Percentiles rank a stretch among this genome's conserved stretches.
Conservation (phyloP, 108 stramenopile genomes). For the Nitzschia sp. region DNA sequence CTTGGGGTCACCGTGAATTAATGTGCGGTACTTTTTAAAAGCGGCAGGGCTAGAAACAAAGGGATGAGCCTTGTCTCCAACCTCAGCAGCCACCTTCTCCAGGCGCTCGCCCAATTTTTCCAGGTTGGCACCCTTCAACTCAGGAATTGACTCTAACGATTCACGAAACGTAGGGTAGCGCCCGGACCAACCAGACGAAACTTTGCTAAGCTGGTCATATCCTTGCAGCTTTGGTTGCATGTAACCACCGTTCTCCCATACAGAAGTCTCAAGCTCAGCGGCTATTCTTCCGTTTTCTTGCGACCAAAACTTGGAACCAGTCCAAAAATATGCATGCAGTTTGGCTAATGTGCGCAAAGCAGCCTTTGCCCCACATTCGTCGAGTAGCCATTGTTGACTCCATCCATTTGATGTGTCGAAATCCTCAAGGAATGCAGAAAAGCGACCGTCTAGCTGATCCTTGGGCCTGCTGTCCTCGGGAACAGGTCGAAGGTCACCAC, state of each 20-base stretch:
- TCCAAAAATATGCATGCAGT: conserved; percentile 77
- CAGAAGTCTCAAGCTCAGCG: conserved; percentile 41
- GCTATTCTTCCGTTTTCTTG: conserved; percentile 40
- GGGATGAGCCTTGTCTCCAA: conserved; percentile 52
- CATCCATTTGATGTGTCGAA: conserved; percentile 54
- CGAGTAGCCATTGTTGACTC: conserved; percentile 57
- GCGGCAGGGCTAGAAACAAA: conserved; percentile 26
- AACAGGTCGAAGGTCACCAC: conserved; percentile 41
- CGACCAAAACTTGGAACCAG: conserved; percentile 58
- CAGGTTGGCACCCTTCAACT: conserved; percentile 34
- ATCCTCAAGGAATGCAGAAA: conserved; percentile 56
- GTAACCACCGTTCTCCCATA: conserved; percentile 66
- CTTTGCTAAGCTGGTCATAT: conserved; percentile 46
- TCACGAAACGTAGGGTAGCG: conserved; percentile 35
- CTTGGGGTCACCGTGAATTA: conserved; percentile 76
- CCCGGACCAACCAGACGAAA: conserved; percentile 48
- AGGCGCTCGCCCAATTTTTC: conserved; percentile 45
- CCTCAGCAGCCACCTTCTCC: conserved; percentile 41
- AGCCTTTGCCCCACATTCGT: conserved; percentile 38
- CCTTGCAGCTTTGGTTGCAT: conserved; percentile 64
- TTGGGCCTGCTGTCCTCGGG: conserved; percentile 32
- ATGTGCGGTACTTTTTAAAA: conserved; percentile 41
- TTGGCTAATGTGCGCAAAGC: conserved; percentile 50
- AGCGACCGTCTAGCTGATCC: conserved; percentile 47
- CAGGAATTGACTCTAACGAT: conserved; percentile 27